Percentiles rank a stretch among this genome's conserved stretches.
These are phyloP conservation scores for Besnoitia besnoiti DNA, from an alignment of 169 alveolate genomes.

Conservation along the genomic window DNA sequence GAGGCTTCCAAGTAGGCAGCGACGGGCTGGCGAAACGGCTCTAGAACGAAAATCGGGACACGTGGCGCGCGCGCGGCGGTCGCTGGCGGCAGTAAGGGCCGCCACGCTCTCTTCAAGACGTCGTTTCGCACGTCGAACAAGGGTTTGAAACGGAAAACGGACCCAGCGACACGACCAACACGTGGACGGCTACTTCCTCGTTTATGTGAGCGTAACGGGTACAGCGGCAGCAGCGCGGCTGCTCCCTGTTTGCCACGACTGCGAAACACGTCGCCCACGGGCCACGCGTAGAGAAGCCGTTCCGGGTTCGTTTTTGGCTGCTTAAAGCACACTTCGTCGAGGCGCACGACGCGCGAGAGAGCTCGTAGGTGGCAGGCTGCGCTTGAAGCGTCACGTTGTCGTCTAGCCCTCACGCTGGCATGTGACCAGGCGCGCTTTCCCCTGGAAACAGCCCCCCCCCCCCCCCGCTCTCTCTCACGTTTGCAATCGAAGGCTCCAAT, in stretches of 20 bases:
- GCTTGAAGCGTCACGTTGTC: not conserved
- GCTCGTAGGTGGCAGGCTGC: not conserved
- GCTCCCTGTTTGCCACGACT: not conserved
- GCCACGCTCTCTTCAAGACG: not conserved
- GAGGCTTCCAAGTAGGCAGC: not conserved
- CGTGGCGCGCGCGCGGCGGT: not conserved
- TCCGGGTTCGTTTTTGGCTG: not conserved
- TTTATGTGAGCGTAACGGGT: not conserved
- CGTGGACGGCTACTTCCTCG: slow-evolving; percentile 1
- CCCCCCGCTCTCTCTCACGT: not conserved
- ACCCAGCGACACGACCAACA: not conserved
- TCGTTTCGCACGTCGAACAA: not conserved
- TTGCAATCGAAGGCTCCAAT: not conserved
- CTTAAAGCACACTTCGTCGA: not conserved
- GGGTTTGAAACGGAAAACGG: not conserved
- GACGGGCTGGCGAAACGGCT: not conserved
- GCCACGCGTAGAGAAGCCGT: not conserved
- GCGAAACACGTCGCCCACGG: not conserved
- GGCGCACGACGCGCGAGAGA: not conserved
- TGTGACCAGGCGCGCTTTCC: not conserved
- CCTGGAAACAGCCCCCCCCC: not conserved
- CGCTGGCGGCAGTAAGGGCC: not conserved
- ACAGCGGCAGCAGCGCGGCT: not conserved
- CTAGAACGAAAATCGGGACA: not conserved
- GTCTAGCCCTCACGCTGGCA: not conserved